These are phyloP conservation scores for Aureobasidium sp. DNA, from an alignment of 2,329 filamentous ascomycete genomes.

Conservation along the genomic window DNA sequence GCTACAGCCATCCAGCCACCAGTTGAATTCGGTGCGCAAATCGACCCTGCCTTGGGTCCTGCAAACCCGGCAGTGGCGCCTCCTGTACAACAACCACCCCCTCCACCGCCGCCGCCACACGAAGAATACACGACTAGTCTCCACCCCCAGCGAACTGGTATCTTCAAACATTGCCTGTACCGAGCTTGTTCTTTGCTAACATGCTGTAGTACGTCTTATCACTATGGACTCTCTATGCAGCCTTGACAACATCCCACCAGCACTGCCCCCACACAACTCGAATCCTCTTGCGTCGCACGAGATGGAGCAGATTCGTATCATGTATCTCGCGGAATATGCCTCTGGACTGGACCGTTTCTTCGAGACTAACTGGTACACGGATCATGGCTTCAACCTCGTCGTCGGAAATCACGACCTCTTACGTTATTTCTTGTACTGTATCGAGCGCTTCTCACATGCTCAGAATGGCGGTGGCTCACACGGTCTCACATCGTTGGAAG, in stretches of 20 bases:
- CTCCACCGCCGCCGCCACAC: constrained; percentile 30
- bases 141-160: constrained; percentile 26
- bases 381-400: constrained; percentile 12
- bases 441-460: constrained; percentile 36
- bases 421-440: constrained; percentile 60
- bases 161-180: not conserved
- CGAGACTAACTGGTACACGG: constrained; percentile 76
- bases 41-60: constrained; percentile 25
- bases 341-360: constrained; percentile 67
- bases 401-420: constrained; percentile 36
- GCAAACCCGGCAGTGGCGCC: constrained; percentile 27
- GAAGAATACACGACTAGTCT: constrained; percentile 21
- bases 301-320: constrained; percentile 61
- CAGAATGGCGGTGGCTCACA: not conserved
- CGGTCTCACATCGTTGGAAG: constrained; percentile 47
- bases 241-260: constrained; percentile 54
- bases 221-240: constrained; percentile 66
- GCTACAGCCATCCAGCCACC: constrained; percentile 4
- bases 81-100: constrained; percentile 30
- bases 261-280: constrained; percentile 32
- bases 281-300: constrained; percentile 51
- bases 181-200: not conserved
- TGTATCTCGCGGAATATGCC: constrained; percentile 72
- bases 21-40: constrained; percentile 17
- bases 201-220: constrained; percentile 37